phyloP scores from a whole-genome alignment of 1,284 basidiomycete genomes.

The Cryptococcus neoformans region DNA sequence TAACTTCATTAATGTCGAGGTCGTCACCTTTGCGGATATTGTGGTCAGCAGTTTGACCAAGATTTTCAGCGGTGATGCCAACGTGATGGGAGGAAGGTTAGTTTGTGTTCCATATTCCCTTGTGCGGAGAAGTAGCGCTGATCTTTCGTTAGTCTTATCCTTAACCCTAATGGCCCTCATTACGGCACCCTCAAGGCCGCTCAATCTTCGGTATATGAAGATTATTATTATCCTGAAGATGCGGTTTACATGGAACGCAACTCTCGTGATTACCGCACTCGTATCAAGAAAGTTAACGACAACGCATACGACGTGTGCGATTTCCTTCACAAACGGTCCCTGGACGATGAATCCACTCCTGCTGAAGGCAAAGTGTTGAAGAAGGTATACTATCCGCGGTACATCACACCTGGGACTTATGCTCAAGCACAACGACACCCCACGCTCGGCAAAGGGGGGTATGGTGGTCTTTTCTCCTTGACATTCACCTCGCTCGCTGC shows the following conservation, averaged over 20 bases:
- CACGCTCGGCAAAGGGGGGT: constrained; percentile 60
- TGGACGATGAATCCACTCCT: constrained; percentile 32
- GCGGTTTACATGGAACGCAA: constrained; percentile 98
- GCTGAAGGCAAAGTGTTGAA: constrained; percentile 60
- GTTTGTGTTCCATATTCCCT: constrained; percentile 22
- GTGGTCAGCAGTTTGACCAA: constrained; percentile 94
- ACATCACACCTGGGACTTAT: constrained; percentile 70
- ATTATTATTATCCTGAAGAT: constrained; percentile 86
- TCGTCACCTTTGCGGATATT: constrained; percentile 84
- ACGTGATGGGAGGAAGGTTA: constrained; percentile 97
- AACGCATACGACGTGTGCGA: constrained; percentile 83
- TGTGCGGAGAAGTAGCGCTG: neutral
- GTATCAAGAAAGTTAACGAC: constrained; percentile 72
- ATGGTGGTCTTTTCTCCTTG: constrained; percentile 87
- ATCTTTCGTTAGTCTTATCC: constrained; percentile 60
- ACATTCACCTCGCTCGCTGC: constrained; percentile 72
- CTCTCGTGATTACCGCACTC: constrained; percentile 82
- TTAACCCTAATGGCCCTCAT: constrained; percentile 74
- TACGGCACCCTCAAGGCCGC: constrained; percentile 64
- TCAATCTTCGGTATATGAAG: constrained; percentile 69
- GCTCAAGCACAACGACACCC: constrained; percentile 53
- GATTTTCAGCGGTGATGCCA: constrained; percentile 91
- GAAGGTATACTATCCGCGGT: constrained; percentile 88
- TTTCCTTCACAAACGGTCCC: constrained; percentile 64
- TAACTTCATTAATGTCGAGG: constrained; percentile 93